Evolutionary conservation across 2,329 filamentous ascomycete genomes (phyloP).

Genomic region (Apiospora saccharicola): DNA sequence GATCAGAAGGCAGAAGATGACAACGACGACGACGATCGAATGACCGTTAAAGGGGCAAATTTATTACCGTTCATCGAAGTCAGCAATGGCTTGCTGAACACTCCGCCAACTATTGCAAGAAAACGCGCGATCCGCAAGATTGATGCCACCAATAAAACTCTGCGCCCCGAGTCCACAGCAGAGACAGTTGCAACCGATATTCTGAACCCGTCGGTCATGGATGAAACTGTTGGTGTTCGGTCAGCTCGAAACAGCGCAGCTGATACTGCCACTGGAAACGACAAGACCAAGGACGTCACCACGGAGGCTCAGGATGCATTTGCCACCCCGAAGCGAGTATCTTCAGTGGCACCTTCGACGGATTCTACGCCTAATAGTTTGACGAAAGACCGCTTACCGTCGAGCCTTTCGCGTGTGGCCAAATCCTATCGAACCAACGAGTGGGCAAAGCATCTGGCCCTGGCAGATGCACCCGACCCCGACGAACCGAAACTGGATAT

Average conservation of each 20-base stretch:
- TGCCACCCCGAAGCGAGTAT: not conserved
- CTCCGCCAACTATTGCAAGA: not conserved
- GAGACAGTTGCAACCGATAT: slow-evolving; percentile 42
- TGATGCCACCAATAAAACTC: not conserved
- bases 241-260: slow-evolving; percentile 36
- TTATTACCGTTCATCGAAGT: not conserved
- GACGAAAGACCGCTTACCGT: slow-evolving; percentile 69
- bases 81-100: not conserved
- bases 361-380: slow-evolving; percentile 58
- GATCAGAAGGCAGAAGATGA: slow-evolving; percentile 41
- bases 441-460: slow-evolving; percentile 89
- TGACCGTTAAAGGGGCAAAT: not conserved
- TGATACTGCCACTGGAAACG: slow-evolving; percentile 31
- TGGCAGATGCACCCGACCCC: slow-evolving; percentile 75
- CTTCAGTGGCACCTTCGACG: not conserved
- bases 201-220: slow-evolving; percentile 32
- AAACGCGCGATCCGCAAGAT: not conserved
- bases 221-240: slow-evolving; percentile 30
- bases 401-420: slow-evolving; percentile 77
- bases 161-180: slow-evolving; percentile 31
- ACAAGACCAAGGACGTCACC: slow-evolving; percentile 30
- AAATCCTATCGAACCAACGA: slow-evolving; percentile 90
- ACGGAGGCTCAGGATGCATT: slow-evolving; percentile 29
- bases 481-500: slow-evolving; percentile 65
- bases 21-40: slow-evolving; percentile 44